These are phyloP conservation scores for Domatiomyces catenatus DNA, from an alignment of 2,329 filamentous ascomycete genomes.

Conservation along the genomic window DNA sequence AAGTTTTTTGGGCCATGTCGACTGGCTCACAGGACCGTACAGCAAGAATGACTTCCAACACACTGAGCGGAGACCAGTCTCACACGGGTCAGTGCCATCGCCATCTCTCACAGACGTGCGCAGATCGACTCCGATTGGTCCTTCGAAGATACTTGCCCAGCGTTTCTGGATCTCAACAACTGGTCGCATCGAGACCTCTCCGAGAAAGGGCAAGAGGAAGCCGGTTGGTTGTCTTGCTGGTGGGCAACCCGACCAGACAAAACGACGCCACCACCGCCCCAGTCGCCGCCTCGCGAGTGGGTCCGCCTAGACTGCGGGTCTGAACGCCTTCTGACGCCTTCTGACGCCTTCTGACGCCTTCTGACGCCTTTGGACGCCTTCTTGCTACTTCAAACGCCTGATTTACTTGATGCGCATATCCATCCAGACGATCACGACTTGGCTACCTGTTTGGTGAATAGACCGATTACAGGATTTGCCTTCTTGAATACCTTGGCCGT, in stretches of 20 bases:
- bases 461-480: no score
- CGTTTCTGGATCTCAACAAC: constrained; percentile 44
- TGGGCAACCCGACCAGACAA: background rate
- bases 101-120: constrained; percentile 49
- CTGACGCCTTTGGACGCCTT: no score
- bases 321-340: no score
- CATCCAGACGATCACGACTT: no score
- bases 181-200: constrained; percentile 34
- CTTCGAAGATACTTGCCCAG: constrained; percentile 50
- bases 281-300: no score
- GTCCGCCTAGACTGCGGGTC: background rate
- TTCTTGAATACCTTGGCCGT: no score
- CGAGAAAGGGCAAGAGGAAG: background rate
- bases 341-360: no score
- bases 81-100: constrained; percentile 45
- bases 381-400: no score
- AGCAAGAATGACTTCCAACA: constrained; percentile 90
- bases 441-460: no score
- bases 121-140: constrained; percentile 44
- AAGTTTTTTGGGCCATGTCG: constrained; percentile 54
- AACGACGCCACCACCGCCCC: no score
- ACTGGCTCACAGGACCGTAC: constrained; percentile 49
- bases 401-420: no score
- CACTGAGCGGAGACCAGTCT: constrained; percentile 63
- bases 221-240: background rate